Percentiles rank a stretch among this genome's conserved stretches.
Evolutionary conservation across 495 filamentous ascomycete genomes (phyloP).

Genomic region (Poronia punctata): DNA sequence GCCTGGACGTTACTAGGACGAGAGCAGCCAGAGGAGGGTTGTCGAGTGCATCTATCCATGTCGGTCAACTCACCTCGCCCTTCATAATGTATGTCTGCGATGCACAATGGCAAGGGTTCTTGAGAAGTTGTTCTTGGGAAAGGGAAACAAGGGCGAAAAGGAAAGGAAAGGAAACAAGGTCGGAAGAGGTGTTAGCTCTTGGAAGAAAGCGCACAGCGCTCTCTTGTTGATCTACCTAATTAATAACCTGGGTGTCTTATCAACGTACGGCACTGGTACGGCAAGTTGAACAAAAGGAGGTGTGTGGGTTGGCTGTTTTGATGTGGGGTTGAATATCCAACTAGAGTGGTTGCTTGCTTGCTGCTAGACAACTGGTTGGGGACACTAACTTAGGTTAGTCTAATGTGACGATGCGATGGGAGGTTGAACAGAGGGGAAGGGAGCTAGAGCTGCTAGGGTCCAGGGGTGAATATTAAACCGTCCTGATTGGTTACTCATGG

Average conservation of each 20-base stretch:
- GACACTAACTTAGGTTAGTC: no score
- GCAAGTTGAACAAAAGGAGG: constrained; percentile 9
- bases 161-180: constrained; percentile 10
- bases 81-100: constrained; percentile 27
- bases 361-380: background rate
- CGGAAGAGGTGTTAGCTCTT: background rate
- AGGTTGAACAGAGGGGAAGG: no score
- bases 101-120: constrained; percentile 11
- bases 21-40: no score
- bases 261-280: constrained; percentile 1
- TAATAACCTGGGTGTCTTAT: no score
- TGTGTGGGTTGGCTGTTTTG: constrained; percentile 8
- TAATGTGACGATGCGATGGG: no score
- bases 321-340: constrained; percentile 2
- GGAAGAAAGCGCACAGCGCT: constrained; percentile 24
- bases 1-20: no score
- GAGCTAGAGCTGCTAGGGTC: background rate
- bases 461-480: no score
- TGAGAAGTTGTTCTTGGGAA: constrained; percentile 5
- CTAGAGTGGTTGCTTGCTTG: background rate
- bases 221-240: background rate
- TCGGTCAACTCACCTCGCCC: constrained; percentile 27
- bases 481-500: no score
- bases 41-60: no score
- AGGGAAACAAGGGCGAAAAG: constrained; percentile 15